Evolutionary conservation across 768 basidiomycete species (phyloP), one percentile per base, ranked within the genome.

Genomic region (Rhodotorula diobovata): DNA sequence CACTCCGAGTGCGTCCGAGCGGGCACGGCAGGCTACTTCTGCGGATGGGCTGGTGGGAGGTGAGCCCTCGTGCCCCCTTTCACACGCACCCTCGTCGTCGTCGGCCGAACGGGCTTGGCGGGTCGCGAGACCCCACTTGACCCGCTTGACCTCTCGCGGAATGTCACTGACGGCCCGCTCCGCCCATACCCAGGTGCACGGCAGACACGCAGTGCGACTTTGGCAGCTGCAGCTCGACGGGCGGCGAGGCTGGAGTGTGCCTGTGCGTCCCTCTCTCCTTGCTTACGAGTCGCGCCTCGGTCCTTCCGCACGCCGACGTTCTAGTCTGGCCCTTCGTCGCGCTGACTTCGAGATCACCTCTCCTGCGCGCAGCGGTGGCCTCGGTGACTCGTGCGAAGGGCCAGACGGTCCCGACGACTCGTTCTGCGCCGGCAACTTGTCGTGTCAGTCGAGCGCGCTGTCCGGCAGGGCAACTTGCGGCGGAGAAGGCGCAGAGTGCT

Each of bases 321-420:
- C 45, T 28, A 37, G 12, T 55, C 35, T 8, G 2, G 15, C 45
- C 3, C 14, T 4, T 8, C 25, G 1, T 5, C 48, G 23, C 3
- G 12, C 56, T 43, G 55, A 25, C 60, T 11, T 32, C 39, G 30
- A 21, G n/a, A 23, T 15, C 50, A 0, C 34, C 41, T 15, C 28
- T 23, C 18, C 32, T 20, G 37, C 9, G 3, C 14, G 10, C 69
- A 70, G 69, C 10, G 70, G 70, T 18, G 70, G 70, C 18, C 61
- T 71, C 7, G 70, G 70, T 8, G 70, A 71, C 21, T 28, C 61
- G 18, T 71, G 70, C 39, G 65, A 71, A 28, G 70, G 70, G 0
- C 60, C 61, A 1, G 70, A 66, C 15, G 70, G 70, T 2, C 64
- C 70, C 8, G 70, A 71, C 61, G 70, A 71, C 56, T 57, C 65